Conservation (phyloP, 805 yeast genomes). For the Nakazawaea wyomingensis region DNA sequence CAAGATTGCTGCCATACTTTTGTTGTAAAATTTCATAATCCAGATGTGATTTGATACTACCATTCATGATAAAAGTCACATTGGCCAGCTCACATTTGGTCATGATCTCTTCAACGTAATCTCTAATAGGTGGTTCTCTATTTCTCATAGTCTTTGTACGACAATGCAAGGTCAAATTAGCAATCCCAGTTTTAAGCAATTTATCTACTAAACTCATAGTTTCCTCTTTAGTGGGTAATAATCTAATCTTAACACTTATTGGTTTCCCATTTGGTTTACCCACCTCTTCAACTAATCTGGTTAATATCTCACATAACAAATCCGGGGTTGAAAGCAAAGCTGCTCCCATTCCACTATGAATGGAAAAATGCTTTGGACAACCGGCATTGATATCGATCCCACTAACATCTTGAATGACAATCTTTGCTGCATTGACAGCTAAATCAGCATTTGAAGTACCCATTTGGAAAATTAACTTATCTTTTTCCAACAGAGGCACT, state of each 20-base stretch:
- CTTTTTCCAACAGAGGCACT: conserved; percentile 53
- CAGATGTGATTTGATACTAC: conserved; percentile 52
- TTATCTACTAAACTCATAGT: conserved; percentile 55
- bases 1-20: conserved; percentile 55
- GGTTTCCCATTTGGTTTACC: conserved; percentile 76
- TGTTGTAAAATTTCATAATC: conserved; percentile 52
- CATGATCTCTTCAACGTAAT: conserved; percentile 57
- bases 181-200: conserved; percentile 71
- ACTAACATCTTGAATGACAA: conserved; percentile 79
- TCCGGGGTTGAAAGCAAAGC: conserved; percentile 84
- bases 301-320: conserved; percentile 61
- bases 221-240: conserved; percentile 58
- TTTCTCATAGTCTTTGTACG: conserved; percentile 86
- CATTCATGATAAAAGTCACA: conserved; percentile 78
- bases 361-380: conserved; percentile 93
- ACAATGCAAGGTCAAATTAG: conserved; percentile 87
- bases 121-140: conserved; percentile 75
- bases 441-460: conserved; percentile 81
- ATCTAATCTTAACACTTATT: conserved; percentile 84
- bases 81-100: conserved; percentile 53
- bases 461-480: conserved; percentile 76
- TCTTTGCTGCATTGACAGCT: conserved; percentile 83
- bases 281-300: conserved; percentile 65
- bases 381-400: conserved; percentile 96
- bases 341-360: conserved; percentile 98